phyloP scores from a whole-genome alignment of 805 yeast genomes.

The Candida arabinofermentans region DNA sequence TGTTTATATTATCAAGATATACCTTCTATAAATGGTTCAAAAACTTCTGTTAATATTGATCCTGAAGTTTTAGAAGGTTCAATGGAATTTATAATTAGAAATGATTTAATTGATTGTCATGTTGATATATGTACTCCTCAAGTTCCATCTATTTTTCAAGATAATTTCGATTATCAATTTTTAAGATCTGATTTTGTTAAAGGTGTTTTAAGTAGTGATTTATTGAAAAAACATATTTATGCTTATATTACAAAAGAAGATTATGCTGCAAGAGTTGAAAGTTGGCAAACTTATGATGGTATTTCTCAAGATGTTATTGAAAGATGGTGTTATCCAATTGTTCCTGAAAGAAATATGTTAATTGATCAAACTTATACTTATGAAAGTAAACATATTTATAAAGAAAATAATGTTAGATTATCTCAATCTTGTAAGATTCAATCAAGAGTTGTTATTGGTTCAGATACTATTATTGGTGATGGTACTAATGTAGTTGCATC shows the following conservation, averaged over 20 bases:
- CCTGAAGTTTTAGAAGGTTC: constrained; percentile 78
- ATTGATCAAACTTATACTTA: constrained; percentile 72
- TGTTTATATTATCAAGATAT: constrained; percentile 83
- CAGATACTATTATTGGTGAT: constrained; percentile 71
- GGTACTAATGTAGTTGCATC: constrained; percentile 62
- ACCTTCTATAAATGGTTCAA: constrained; percentile 47
- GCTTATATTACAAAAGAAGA: constrained; percentile 76
- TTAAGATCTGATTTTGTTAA: constrained; percentile 83
- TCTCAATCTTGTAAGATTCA: constrained; percentile 91
- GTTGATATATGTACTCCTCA: constrained; percentile 93
- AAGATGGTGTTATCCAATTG: constrained; percentile 90
- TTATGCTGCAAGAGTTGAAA: constrained; percentile 93
- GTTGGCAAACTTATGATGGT: constrained; percentile 90
- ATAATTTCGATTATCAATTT: constrained; percentile 90
- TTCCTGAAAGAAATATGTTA: constrained; percentile 77
- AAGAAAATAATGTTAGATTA: constrained; percentile 80
- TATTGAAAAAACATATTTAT: constrained; percentile 85
- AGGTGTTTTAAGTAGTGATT: constrained; percentile 87
- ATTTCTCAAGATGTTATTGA: constrained; percentile 85
- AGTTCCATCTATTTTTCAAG: constrained; percentile 93
- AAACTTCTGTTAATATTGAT: constrained; percentile 60
- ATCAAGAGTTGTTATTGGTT: constrained; percentile 78
- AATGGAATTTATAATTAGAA: constrained; percentile 74
- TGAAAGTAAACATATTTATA: constrained; percentile 82
- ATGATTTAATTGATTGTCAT: constrained; percentile 93